Evolutionary conservation across 1,284 basidiomycete species (phyloP), one percentile per base, ranked within the genome.

Genomic region (Malassezia nana): DNA sequence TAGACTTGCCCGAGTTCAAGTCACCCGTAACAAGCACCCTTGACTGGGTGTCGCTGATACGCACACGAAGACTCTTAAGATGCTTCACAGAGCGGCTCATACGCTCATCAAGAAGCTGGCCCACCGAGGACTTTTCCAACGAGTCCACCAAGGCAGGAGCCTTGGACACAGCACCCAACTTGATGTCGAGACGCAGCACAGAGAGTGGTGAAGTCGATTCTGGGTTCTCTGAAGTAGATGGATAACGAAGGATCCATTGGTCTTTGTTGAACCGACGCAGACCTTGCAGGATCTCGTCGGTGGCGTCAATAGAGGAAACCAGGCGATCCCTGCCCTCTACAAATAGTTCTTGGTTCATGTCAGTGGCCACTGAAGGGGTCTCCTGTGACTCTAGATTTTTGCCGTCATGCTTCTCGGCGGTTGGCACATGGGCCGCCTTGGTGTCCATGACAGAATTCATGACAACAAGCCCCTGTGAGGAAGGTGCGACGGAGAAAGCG

Each of bases 21-120:
- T 99, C 94, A 62, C 94, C 94, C n/a, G 94, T 98, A 57, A 99
- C 89, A 58, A 99, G 83, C 41, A 99, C 91, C 73, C 95, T 90
- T 64, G 89, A 92, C 12, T 89, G 87, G 2, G 84, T 89, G 75
- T 96, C 92, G 71, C 86, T 80, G 18, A 98, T 84, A 43, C 94
- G 86, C 52, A 82, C 79, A 46, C 85, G 83, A 58, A 99, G 83
- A 65, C 86, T 86, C 60, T 85, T 81, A 54, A 98, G 82, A 70
- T 98, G 91, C 12, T 80, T 79, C 46, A 87, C 76, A 6, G 89
- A 82, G 22, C 83, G 77, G n/a, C 78, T 78, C 67, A 98, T 83
- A 28, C 90, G 83, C 57, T 87, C 87, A 71, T 90, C 88, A 20
- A 98, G 78, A 28, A 98, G 81, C 52, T 88, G 88, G 26, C 91